Evolutionary conservation across 164 flowering plant species (phyloP), one percentile per base, ranked within the genome.

Genomic region (Saururus chinensis): DNA sequence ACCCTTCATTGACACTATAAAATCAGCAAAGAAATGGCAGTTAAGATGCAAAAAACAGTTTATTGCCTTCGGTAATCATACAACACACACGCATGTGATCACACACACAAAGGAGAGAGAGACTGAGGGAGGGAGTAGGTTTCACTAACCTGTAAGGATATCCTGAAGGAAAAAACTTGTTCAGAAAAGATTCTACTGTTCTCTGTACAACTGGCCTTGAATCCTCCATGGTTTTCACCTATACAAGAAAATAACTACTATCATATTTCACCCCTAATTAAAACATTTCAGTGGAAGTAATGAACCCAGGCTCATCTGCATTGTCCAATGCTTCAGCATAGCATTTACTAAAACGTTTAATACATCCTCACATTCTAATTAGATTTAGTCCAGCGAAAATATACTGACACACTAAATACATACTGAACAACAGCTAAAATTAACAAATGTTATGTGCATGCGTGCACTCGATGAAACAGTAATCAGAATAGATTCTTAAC

Each of bases 1-100:
- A 90, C 1, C 97, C 97, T 65, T 93, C 99, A 70, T 81, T 80
- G 61, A 93, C 99, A 81, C 99, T 93, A 80, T 70, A 79, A 11
- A 65, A 30, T 30, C 37, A 30, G 6, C 37, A 71, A 79, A 9
- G 64, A 67, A n/a, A 41, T 7, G 49, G 17, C 17, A 17, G 49
- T 9, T 45, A 45, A 12, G 2, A 45, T 12, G 49, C 17, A 45
- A 45, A 17, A 17, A 8, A 45, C 13, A 45, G 11, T 45, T 17
- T 45, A 2, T 12, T 12, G 2, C 49, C 49, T 12, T 41, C 12
- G 11, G 45, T 8, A 41, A 41, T 9, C 0, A 1, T 41, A 41
- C 45, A 41, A 41, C 6, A 30, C 37, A 30, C 37, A 30, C 6
- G 37, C 37, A 6, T 30, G 37, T 30, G 37, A 2, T 2, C 37